These are phyloP conservation scores for Fomitopsis serialis DNA, from an alignment of 768 basidiomycete genomes.

Conservation along the genomic window DNA sequence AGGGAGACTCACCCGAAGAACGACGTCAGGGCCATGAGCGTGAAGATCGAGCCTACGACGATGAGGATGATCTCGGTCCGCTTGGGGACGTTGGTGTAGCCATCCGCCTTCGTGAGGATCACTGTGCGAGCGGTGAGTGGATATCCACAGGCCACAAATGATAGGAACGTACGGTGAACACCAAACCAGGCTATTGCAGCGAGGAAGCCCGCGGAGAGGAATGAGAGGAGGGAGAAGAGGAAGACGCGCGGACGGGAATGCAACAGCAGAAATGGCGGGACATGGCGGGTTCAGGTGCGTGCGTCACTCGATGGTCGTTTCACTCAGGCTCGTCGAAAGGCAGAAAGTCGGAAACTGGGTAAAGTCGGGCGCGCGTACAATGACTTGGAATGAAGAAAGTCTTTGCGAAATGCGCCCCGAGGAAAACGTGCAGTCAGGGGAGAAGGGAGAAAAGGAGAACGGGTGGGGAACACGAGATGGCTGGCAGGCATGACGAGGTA, in stretches of 20 bases:
- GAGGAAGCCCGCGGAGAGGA: slow-evolving; percentile 8
- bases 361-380: too few species aligned
- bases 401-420: too few species aligned
- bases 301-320: too few species aligned
- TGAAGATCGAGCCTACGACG: slow-evolving; percentile 15
- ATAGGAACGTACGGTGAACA: slow-evolving; percentile 14
- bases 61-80: slow-evolving; percentile 12
- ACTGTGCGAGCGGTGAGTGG: background rate
- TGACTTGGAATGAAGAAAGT: too few species aligned
- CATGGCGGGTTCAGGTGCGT: slow-evolving; percentile 2
- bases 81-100: slow-evolving; percentile 9
- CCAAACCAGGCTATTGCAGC: slow-evolving; percentile 13
- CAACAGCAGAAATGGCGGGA: slow-evolving; percentile 25
- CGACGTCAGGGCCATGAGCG: slow-evolving; percentile 18
- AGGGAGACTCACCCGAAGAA: slow-evolving; percentile 20
- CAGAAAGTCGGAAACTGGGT: too few species aligned
- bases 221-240: slow-evolving; percentile 22
- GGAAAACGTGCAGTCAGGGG: too few species aligned
- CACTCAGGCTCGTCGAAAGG: too few species aligned
- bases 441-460: too few species aligned
- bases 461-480: too few species aligned
- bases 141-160: background rate
- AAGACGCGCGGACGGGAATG: slow-evolving; percentile 26
- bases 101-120: slow-evolving; percentile 7
- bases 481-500: too few species aligned